phyloP scores from a whole-genome alignment of 768 basidiomycete species.

The Serendipita sp. region DNA sequence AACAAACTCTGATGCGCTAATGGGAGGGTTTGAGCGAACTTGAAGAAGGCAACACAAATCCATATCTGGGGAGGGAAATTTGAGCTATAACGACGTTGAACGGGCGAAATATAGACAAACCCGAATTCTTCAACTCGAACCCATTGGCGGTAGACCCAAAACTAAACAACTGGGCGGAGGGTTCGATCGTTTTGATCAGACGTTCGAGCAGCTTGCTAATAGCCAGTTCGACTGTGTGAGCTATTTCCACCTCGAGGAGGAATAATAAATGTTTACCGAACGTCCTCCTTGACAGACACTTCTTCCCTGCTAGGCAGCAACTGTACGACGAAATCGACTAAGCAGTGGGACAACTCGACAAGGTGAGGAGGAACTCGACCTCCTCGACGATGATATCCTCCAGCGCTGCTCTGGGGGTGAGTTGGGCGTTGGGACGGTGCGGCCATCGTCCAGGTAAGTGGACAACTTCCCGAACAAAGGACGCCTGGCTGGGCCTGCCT shows the following conservation, averaged over 20 bases:
- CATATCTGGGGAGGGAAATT: conserved; percentile 54
- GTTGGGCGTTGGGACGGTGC: neutral
- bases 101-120: conserved; percentile 24
- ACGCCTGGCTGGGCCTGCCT: too few relatives aligned
- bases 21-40: conserved; percentile 46
- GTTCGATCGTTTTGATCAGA: conserved; percentile 88
- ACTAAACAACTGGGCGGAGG: conserved; percentile 72
- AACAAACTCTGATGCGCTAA: conserved; percentile 73
- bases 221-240: neutral
- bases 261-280: conserved; percentile 27
- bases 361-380: neutral
- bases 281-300: conserved; percentile 88
- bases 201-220: conserved; percentile 65
- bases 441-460: neutral
- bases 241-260: neutral
- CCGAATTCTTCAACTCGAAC: conserved; percentile 90
- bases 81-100: neutral
- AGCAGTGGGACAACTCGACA: neutral
- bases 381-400: neutral
- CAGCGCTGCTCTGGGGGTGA: neutral
- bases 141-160: conserved; percentile 97
- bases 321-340: conserved; percentile 65
- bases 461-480: too few relatives aligned
- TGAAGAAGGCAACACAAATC: conserved; percentile 95
- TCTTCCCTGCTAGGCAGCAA: conserved; percentile 80